Conservation (phyloP, 257 asterid species). For the Nicotiana sylvestris region DNA sequence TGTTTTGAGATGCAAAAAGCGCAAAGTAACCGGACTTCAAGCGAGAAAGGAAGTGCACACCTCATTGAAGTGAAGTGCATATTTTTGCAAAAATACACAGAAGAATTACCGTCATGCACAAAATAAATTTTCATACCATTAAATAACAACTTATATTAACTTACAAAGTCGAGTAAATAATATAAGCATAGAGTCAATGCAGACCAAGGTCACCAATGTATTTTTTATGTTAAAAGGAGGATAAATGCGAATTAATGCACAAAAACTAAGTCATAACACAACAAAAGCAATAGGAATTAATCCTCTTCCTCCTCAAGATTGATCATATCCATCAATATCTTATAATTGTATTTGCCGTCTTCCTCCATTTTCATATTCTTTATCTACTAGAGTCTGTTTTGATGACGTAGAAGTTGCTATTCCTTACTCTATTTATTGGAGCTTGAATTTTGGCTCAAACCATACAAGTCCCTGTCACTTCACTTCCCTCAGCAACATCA, state of each 20-base stretch:
- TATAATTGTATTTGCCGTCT: not conserved
- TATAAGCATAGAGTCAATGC: not conserved
- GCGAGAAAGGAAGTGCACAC: not conserved
- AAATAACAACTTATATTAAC: not conserved
- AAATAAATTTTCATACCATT: not conserved
- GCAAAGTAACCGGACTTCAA: not conserved
- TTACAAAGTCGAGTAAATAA: not conserved
- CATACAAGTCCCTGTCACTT: not conserved
- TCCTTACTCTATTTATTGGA: not conserved
- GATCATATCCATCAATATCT: conserved; percentile 10
- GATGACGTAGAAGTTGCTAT: not conserved
- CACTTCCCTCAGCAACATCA: not conserved
- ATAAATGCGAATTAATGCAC: not conserved
- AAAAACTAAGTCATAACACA: not conserved
- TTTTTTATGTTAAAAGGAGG: not conserved
- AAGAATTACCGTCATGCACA: not conserved
- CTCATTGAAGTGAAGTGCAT: not conserved
- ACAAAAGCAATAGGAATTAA: not conserved
- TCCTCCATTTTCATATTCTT: conserved; percentile 3
- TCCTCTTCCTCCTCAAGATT: conserved; percentile 34
- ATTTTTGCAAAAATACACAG: not conserved
- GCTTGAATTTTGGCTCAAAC: not conserved
- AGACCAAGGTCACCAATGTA: not conserved
- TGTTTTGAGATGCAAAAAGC: not conserved
- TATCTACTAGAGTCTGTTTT: not conserved